Conservation (phyloP, 305 asterid species). For the Petunia hybrid region DNA sequence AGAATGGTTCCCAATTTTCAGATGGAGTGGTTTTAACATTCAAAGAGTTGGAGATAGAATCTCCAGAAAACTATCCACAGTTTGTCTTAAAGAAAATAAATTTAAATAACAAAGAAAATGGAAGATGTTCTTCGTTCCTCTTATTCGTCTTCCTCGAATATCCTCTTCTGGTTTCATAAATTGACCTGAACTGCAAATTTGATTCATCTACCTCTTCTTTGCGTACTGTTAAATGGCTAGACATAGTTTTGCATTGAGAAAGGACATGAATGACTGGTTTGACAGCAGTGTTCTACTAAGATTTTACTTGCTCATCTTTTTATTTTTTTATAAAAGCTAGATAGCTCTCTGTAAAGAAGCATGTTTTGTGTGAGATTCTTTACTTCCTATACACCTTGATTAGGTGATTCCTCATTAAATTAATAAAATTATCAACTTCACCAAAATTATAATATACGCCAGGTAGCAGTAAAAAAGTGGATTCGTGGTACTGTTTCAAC, state of each 20-base stretch:
- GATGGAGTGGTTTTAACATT: background rate
- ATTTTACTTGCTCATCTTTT: background rate
- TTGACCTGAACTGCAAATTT: conserved; percentile 24
- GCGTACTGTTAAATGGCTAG: background rate
- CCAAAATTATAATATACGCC: conserved; percentile 4
- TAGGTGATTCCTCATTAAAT: conserved; percentile 13
- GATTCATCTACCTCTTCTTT: conserved; percentile 19
- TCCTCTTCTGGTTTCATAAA: background rate
- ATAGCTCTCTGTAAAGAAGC: background rate
- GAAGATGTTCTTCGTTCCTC: conserved; percentile 4
- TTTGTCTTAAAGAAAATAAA: background rate
- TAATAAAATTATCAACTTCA: background rate
- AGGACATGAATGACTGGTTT: background rate
- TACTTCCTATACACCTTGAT: background rate
- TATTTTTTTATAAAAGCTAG: background rate
- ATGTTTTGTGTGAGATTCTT: conserved; percentile 19
- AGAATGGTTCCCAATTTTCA: background rate
- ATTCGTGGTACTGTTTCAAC: background rate
- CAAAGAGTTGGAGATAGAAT: conserved; percentile 18
- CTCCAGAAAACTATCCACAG: background rate
- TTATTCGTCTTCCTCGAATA: conserved; percentile 1
- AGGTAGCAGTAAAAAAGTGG: background rate
- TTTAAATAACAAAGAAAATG: background rate
- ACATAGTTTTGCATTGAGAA: conserved; percentile 15
- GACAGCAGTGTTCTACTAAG: conserved; percentile 2